Base-by-base conservation (phyloP, 106 monocot genomes). In the Agapanthus africanus region DNA sequence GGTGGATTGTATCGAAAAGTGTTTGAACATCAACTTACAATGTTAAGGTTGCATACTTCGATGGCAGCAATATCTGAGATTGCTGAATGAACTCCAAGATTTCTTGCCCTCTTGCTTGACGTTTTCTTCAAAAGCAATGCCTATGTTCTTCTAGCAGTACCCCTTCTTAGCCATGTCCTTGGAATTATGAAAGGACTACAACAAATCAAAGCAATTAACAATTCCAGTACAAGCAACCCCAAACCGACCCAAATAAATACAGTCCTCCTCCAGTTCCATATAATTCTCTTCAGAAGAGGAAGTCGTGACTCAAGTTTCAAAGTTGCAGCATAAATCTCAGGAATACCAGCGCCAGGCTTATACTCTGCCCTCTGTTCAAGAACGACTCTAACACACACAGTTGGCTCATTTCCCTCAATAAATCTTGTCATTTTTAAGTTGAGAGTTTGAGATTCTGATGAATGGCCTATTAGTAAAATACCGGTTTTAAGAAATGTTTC, bases 181-280 rank as follows among this genome's bases (percentile, higher is more conserved):
- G 90, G 93, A 71, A 93, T 31, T 69, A 90, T 44, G 42, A 87
- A 11, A 59, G 85, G 73, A 23, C 70, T 74, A 73, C 84, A 94
- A 57, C 85, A 94, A 16, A 85, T 21, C 27, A 94, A 68, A 22
- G 76, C 38, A 73, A 87, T 44, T 63, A 90, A 39, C 37, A 90
- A 50, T 52, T 87, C 90, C 42, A 73, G 67, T 22, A 81, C 39
- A 47, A 94, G 90, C 42, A 85, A 40, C n/a, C 68, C 73, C 74
- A 83, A 79, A 44, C 71, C 77, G 37, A 76, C 65, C 87, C 94
- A 85, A 7, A 94, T 74, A 74, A 83, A 83, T 4, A 88, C 21
- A 19, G 94, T 94, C 77, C 67, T 87, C 54, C 87, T 87, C 87
- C 87, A 87, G 51, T 59, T 80, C 94, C 94, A 94, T 50, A 90